These are phyloP conservation scores for Aspergillus ruber DNA, from an alignment of 2,329 filamentous ascomycete species.

Conservation along the genomic window DNA sequence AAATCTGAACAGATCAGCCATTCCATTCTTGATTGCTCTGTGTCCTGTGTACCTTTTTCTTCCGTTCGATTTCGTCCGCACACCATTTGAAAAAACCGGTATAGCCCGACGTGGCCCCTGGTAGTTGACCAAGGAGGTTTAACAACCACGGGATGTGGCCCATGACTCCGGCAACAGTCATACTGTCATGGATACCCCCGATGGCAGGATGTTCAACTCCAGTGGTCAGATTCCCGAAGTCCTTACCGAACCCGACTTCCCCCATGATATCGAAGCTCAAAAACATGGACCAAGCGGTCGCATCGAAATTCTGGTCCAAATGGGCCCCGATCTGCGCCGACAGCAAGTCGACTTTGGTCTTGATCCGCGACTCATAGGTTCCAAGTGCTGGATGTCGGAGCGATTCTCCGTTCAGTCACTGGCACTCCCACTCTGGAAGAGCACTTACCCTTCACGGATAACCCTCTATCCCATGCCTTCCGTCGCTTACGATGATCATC, in stretches of 20 bases:
- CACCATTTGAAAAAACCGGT: background rate
- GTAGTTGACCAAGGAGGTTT: background rate
- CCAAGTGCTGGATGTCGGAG: background rate
- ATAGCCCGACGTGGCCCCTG: background rate
- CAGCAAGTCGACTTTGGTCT: background rate
- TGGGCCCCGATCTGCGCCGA: background rate
- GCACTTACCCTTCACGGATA: constrained; percentile 7
- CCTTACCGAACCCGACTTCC: constrained; percentile 34
- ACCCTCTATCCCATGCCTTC: constrained; percentile 8
- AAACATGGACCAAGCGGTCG: constrained; percentile 29
- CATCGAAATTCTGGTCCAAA: constrained; percentile 8
- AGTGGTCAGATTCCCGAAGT: constrained; percentile 28
- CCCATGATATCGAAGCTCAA: constrained; percentile 39
- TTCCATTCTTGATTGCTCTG: too few species aligned
- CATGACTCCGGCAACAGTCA: constrained; percentile 9
- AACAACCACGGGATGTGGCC: constrained; percentile 7
- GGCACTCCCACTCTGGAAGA: background rate
- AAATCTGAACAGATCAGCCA: background rate
- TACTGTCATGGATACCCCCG: constrained; percentile 10
- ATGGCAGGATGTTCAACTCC: constrained; percentile 11
- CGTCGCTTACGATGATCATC: constrained; percentile 8
- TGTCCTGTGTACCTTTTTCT: background rate
- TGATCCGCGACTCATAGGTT: background rate
- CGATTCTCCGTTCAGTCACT: background rate
- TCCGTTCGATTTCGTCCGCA: background rate